These are phyloP conservation scores for Podaxis mareebaensis DNA, from an alignment of 768 basidiomycete species.

Conservation along the genomic window DNA sequence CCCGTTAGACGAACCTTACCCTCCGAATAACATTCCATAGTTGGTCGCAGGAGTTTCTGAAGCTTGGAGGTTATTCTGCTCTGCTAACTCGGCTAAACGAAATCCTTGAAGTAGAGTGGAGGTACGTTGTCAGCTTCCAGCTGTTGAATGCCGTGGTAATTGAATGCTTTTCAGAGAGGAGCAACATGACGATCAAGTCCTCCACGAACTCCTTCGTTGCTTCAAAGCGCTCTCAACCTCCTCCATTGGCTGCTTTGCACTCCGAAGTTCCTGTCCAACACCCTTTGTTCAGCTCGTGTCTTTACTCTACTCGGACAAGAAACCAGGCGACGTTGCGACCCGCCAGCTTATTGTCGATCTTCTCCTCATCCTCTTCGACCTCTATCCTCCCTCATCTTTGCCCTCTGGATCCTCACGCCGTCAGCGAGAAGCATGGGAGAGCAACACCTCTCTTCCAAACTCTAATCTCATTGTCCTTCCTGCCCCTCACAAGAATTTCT, in stretches of 20 bases:
- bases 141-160: neutral
- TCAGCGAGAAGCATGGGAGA: constrained; percentile 62
- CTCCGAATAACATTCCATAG: constrained; percentile 35
- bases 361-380: constrained; percentile 81
- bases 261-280: constrained; percentile 85
- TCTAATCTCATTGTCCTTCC: constrained; percentile 67
- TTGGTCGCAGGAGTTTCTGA: constrained; percentile 89
- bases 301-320: constrained; percentile 95
- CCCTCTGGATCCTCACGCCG: constrained; percentile 45
- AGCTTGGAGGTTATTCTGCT: constrained; percentile 81
- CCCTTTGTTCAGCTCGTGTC: constrained; percentile 84
- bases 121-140: constrained; percentile 50
- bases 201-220: constrained; percentile 90
- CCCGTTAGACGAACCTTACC: neutral
- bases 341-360: constrained; percentile 91
- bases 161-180: constrained; percentile 67
- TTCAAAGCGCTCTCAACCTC: constrained; percentile 93
- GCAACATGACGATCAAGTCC: constrained; percentile 93
- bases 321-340: constrained; percentile 90
- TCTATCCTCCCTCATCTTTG: constrained; percentile 76
- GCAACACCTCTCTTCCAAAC: constrained; percentile 34
- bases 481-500: constrained; percentile 69
- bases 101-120: constrained; percentile 94
- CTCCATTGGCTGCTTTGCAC: constrained; percentile 83
- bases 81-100: constrained; percentile 86